Evolutionary conservation across 2,329 filamentous ascomycete species (phyloP), one percentile per base, ranked within the genome.

Genomic region (Fusarium graminum): DNA sequence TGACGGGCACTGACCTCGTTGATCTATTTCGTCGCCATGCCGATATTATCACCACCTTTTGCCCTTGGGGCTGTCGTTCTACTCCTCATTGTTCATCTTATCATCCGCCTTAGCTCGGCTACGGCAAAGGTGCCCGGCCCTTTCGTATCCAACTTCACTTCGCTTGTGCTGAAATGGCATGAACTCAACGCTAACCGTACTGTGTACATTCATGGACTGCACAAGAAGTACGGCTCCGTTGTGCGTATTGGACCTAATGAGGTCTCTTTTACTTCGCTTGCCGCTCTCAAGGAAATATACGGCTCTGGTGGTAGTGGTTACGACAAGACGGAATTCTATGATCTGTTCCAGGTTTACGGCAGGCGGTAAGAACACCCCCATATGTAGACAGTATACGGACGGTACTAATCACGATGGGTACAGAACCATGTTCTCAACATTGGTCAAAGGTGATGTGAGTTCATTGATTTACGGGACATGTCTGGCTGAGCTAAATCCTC

Each of bases 311-410:
- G 87, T 6, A 88, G 86, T 70, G 87, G 87, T 25, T 90, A 86
- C 71, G 86, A 90, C 71, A 90, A 89, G 78, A 88, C 86, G 0
- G 83, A 86, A 56, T 89, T 89, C 67, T 90, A 90, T 69, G 77
- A 87, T 62, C 74, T 90, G 17, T 90, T 90, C 63, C 83, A 73
- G 56, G 80, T 88, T 5, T 89, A 86, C 65, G 84, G 82, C 12
- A 81, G 82, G 60, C 83, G 85, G 85, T 85, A 73, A 55, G 79
- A 69, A 16, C 14, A 68, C 36, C 72, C 16, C 8, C 29, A 40
- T 11, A 36, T 10, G 17, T 16, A 28, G 12, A 11, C 12, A 29
- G 8, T 30, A 14, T 16, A 26, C 17, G n/a, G 16, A 13, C 4
- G 16, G 13, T 26, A 25, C 52, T 71, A 14, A 70, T 52, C 11